Evolutionary conservation across 805 yeast genomes (phyloP), one percentile per base, ranked within the genome.

Genomic region (Wickerhamomyces xylosicus): DNA sequence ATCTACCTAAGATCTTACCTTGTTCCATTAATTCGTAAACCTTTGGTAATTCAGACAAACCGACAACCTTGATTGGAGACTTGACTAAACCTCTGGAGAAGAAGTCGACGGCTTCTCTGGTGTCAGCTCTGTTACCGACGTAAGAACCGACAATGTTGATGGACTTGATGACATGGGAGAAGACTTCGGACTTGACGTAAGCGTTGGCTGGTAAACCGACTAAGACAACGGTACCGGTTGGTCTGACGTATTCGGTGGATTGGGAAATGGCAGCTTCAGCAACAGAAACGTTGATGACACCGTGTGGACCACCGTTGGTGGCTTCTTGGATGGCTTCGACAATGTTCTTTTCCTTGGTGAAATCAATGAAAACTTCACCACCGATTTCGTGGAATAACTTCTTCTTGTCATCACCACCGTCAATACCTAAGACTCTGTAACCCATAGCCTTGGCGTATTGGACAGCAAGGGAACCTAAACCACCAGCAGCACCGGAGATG

Each of bases 361-460:
- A 72, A 52, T 79, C 85, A 47, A 77, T 60, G 57, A 59, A 79
- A 42, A 60, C 63, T 61, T 79, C 85, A 50, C 79, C 84, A 54
- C 85, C 86, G 43, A 78, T 64, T 10, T 58, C 51, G 54, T 67
- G 64, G 58, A 69, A 69, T 45, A 76, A 61, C 32, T 58, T 63
- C 43, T 66, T 74, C 64, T 81, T 80, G 35, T 72, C 85, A 13
- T 58, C 81, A 62, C 85, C 85, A 59, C 84, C 85, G 56, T 81
- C 89, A 49, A 81, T 78, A 48, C 74, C 86, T 29, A 80, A 50
- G 35, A 79, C 84, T 66, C 72, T 72, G 62, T 66, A 67, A 53
- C 89, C 90, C 82, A 79, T 73, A 44, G 85, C 85, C 50, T 62
- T 70, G 45, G 85, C 87, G 62, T 78, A 81, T 64, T 81, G 87